These are phyloP conservation scores for Arabidopsis suecica DNA, from an alignment of 345 rosid species.

Conservation along the genomic window DNA sequence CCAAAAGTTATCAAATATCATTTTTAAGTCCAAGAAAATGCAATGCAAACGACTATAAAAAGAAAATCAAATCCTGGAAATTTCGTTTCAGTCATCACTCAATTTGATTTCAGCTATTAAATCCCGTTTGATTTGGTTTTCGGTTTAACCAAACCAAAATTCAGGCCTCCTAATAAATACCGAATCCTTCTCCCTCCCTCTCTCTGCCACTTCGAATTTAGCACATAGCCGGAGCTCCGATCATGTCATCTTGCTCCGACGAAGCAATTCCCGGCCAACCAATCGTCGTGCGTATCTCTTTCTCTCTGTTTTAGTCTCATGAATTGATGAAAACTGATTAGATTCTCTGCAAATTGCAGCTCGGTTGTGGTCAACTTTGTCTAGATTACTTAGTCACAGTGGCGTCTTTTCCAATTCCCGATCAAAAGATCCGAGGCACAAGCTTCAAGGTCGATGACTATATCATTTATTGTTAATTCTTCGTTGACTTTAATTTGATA, in stretches of 20 bases:
- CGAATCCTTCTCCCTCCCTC: not conserved
- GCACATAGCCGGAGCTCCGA: constrained; percentile 18
- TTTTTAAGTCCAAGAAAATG: not conserved
- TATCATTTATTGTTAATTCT: not conserved
- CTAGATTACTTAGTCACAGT: constrained; percentile 84
- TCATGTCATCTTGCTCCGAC: constrained; percentile 56
- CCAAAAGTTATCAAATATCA: not conserved
- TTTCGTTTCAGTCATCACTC: not conserved
- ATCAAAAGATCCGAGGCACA: constrained; percentile 79
- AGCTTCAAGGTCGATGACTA: constrained; percentile 55
- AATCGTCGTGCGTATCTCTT: constrained; percentile 41
- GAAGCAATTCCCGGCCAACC: constrained; percentile 18
- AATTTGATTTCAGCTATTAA: not conserved
- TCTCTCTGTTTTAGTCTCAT: constrained; percentile 25
- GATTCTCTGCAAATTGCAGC: constrained; percentile 46
- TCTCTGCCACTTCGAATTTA: not conserved
- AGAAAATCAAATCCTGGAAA: not conserved
- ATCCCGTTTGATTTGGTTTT: not conserved
- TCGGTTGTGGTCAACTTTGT: constrained; percentile 68
- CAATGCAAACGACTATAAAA: not conserved
- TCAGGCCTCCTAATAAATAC: not conserved
- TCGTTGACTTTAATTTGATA: constrained; percentile 27
- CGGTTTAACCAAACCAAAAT: constrained; percentile 8
- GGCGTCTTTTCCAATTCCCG: constrained; percentile 75
- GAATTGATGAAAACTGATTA: not conserved